Evolutionary conservation across 2,329 filamentous ascomycete genomes (phyloP).

Genomic region (Fusarium keratoplasticum): DNA sequence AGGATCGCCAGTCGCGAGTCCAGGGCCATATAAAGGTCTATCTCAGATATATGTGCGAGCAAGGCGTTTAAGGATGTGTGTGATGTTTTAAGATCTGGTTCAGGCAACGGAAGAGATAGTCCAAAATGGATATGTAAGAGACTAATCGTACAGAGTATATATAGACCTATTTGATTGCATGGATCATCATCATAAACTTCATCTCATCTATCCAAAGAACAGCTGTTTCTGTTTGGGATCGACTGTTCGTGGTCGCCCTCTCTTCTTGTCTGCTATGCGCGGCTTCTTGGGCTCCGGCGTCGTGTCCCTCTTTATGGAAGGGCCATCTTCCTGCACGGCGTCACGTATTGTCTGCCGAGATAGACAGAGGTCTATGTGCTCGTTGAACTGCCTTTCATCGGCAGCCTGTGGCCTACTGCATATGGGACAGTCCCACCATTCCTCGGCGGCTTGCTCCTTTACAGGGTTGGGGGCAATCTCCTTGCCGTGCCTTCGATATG

Average conservation of each 20-base stretch:
- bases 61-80: constrained; percentile 30
- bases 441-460: constrained; percentile 49
- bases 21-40: constrained; percentile 14
- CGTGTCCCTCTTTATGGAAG: constrained; percentile 41
- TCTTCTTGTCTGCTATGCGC: constrained; percentile 53
- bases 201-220: constrained; percentile 57
- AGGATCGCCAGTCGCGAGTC: constrained; percentile 43
- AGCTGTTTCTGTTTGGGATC: constrained; percentile 66
- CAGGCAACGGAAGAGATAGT: not conserved
- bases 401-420: constrained; percentile 81
- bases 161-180: constrained; percentile 11
- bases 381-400: constrained; percentile 84
- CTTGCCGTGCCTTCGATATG: constrained; percentile 57
- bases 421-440: constrained; percentile 88
- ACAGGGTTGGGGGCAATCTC: constrained; percentile 62
- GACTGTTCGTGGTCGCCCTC: constrained; percentile 46
- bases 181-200: constrained; percentile 8
- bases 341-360: constrained; percentile 89
- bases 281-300: constrained; percentile 54
- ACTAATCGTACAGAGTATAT: constrained; percentile 11
- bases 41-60: not conserved
- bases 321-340: constrained; percentile 70
- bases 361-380: constrained; percentile 92
- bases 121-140: constrained; percentile 8
- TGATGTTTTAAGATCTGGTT: constrained; percentile 14